Evolutionary conservation across 1,139 yeast species (phyloP).

Genomic region (Geotrichum australiense): DNA sequence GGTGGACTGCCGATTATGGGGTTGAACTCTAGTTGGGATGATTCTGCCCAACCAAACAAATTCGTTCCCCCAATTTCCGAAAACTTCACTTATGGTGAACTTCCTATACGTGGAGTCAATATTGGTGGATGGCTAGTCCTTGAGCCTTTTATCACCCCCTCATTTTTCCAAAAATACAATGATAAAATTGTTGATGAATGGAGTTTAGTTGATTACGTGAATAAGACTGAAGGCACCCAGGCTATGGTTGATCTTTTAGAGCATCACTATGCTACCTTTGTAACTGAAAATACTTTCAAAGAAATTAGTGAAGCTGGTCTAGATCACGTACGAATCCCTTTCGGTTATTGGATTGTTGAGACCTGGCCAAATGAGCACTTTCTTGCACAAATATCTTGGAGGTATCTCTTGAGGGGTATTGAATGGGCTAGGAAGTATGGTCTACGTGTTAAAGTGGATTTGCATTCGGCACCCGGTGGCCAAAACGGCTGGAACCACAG

Average conservation of each 20-base stretch:
- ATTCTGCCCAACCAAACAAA: constrained; percentile 27
- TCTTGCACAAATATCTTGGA: constrained; percentile 63
- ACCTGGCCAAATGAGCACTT: constrained; percentile 60
- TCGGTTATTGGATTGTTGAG: constrained; percentile 87
- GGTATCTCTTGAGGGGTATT: constrained; percentile 64
- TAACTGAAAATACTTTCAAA: constrained; percentile 61
- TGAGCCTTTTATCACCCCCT: constrained; percentile 79
- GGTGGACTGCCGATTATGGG: constrained; percentile 37
- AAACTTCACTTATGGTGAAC: constrained; percentile 41
- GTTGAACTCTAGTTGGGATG: constrained; percentile 31
- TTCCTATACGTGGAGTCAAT: constrained; percentile 67
- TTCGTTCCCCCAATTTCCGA: constrained; percentile 28
- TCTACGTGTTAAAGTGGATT: constrained; percentile 73
- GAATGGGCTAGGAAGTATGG: constrained; percentile 62
- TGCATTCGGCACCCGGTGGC: constrained; percentile 89
- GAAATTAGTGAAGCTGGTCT: constrained; percentile 63
- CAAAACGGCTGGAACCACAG: constrained; percentile 93
- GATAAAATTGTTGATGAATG: constrained; percentile 32
- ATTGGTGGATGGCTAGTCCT: constrained; percentile 89
- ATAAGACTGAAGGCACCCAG: constrained; percentile 41
- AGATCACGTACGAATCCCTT: constrained; percentile 79
- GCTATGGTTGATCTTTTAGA: constrained; percentile 37
- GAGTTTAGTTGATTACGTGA: constrained; percentile 41
- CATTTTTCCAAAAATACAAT: constrained; percentile 50
- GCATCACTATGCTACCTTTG: constrained; percentile 68